Evolutionary conservation across 140 eudicot genomes (phyloP).

Genomic region (Erigeron philadelphicus): DNA sequence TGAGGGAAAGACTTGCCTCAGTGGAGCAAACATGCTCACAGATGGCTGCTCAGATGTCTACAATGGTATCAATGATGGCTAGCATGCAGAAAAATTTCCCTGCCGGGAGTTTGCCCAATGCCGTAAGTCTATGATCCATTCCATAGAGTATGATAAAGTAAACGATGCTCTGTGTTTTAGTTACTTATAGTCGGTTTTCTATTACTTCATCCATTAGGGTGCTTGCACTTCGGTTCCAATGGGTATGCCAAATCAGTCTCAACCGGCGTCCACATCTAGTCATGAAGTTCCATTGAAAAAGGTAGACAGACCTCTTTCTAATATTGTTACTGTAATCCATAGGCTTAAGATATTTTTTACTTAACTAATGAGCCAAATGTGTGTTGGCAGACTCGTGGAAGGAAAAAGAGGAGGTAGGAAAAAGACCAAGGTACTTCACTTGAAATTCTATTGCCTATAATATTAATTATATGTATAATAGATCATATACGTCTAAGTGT

Average conservation of each 20-base stretch:
- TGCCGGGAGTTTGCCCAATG: slow-evolving; percentile 18
- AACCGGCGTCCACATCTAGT: slow-evolving; percentile 22
- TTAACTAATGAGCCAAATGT: slow-evolving; percentile 13
- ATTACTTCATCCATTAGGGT: slow-evolving; percentile 24
- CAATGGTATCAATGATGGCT: slow-evolving; percentile 51
- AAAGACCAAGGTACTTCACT: slow-evolving; percentile 4
- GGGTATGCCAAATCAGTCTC: slow-evolving; percentile 20
- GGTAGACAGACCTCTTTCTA: slow-evolving; percentile 20
- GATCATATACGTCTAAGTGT: no score
- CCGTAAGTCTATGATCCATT: slow-evolving; percentile 31
- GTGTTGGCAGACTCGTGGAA: slow-evolving; percentile 38
- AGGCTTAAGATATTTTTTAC: not conserved
- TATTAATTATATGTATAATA: no score
- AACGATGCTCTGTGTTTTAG: not conserved
- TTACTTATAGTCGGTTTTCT: not conserved
- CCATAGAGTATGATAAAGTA: slow-evolving; percentile 9
- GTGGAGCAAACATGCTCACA: slow-evolving; percentile 61
- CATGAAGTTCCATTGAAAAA: slow-evolving; percentile 23
- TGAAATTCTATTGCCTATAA: not conserved
- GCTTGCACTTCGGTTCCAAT: slow-evolving; percentile 27
- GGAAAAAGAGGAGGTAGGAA: slow-evolving; percentile 33
- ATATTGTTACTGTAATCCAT: not conserved
- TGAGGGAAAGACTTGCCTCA: slow-evolving; percentile 41
- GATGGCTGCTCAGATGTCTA: slow-evolving; percentile 68
- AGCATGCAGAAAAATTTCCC: slow-evolving; percentile 27